Evolutionary conservation across 805 yeast genomes (phyloP), one percentile per base, ranked within the genome.

Genomic region (Middelhovenomyces tepae): DNA sequence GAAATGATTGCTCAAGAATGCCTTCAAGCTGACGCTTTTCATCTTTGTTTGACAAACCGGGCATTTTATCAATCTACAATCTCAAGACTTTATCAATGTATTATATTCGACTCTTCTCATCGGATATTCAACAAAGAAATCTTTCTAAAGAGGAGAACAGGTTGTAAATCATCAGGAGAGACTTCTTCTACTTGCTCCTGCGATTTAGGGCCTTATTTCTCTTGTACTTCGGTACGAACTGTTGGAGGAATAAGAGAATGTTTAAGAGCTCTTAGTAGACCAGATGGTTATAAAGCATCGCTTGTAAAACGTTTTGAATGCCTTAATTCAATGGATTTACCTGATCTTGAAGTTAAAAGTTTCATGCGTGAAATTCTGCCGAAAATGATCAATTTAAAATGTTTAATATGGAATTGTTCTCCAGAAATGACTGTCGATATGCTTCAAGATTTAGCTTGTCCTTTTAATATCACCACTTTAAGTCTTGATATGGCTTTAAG

Each of bases 361-460:
- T 29, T 31, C 11, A 27, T 51, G 8, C 25, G 32, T 9, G 33
- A 24, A 0, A 49, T 51, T 11, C 37, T 56, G 22, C 35, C 39
- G 3, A 37, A 39, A 14, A 40, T 57, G 38, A 16, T 13, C 7
- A 36, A 35, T 26, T 38, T 56, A 19, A 27, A 19, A 10, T 39
- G 34, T 7, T 38, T 56, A 10, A 45, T 50, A n/a, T 56, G 62
- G 62, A 39, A 47, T 15, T 52, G 57, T 7, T 46, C 53, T 22
- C 59, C 58, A 5, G 56, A 51, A 23, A 47, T 53, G 4, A 48
- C 54, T 11, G 49, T 47, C 2, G 43, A 38, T 22, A 30, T 52
- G 11, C 42, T 53, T 14, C n/a, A 31, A 9, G 19, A 35, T 13
- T 17, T 36, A 7, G 25, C 26, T n/a, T 25, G 35, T 25, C 26